Conservation (phyloP, 1,284 basidiomycete genomes). For the Fomitopsis pinicola region DNA sequence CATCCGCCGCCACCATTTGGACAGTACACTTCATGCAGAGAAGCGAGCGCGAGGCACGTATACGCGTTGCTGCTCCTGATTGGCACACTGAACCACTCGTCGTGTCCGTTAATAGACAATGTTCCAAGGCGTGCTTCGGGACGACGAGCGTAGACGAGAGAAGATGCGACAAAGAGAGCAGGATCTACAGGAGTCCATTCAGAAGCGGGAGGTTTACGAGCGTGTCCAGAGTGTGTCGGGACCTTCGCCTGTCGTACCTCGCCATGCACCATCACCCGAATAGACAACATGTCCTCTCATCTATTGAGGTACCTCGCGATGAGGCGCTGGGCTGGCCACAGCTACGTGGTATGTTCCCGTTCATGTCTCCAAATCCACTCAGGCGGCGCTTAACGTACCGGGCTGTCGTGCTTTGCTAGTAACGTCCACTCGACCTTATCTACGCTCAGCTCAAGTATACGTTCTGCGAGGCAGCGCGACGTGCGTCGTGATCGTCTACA, state of each 20-base stretch:
- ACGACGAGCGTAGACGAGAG: slow-evolving; percentile 76
- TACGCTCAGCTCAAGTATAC: too few relatives aligned
- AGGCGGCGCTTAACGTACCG: too few relatives aligned
- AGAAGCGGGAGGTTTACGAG: slow-evolving; percentile 67
- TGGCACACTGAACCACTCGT: background rate
- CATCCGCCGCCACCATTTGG: slow-evolving; percentile 77
- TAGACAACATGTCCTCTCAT: background rate
- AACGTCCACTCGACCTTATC: too few relatives aligned
- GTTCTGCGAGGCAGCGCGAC: too few relatives aligned
- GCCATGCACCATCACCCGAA: background rate
- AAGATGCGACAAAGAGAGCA: slow-evolving; percentile 68
- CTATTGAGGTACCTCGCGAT: too few relatives aligned
- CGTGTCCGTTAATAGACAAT: slow-evolving; percentile 54
- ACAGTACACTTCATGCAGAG: slow-evolving; percentile 90
- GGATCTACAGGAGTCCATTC: slow-evolving; percentile 60
- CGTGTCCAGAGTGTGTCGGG: slow-evolving; percentile 50
- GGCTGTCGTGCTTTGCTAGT: too few relatives aligned
- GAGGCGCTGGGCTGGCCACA: too few relatives aligned
- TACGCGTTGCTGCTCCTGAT: background rate
- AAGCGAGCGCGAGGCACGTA: slow-evolving; percentile 75
- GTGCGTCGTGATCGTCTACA: too few relatives aligned
- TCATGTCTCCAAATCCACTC: too few relatives aligned
- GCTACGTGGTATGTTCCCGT: too few relatives aligned
- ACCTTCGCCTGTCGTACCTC: background rate
- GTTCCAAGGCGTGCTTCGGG: slow-evolving; percentile 86